Evolutionary conservation across 1,139 yeast species (phyloP), one percentile per base, ranked within the genome.

Genomic region (Meyerozyma guilliermondii): DNA sequence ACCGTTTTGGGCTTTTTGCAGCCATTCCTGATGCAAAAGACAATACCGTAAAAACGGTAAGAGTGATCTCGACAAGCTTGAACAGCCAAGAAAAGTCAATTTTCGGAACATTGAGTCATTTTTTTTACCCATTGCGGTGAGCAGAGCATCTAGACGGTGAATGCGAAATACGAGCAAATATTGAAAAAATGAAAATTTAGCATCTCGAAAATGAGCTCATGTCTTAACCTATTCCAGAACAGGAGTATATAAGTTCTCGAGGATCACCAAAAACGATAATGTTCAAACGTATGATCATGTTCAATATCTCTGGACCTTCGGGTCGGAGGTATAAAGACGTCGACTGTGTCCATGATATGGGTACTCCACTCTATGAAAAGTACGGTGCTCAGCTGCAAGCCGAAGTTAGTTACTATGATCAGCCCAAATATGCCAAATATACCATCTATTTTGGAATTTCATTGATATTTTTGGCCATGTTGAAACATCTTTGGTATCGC

Each of bases 371-470:
- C 33, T 76, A 64, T 44, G 50, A 44, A 47, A 50, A 41, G 17
- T 61, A 60, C 16, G 33, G 46, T 3, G 46, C 22, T 9, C 48
- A 46, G 26, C 75, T 77, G 49, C 80, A 74, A 49, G 56, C 56
- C 0, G 60, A 55, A 16, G 56, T 64, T 4, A 58, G 74, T 0
- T 79, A 77, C 76, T 59, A 57, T 1, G 48, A 50, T 18, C 74
- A 72, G 46, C 49, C 63, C 1, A 43, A 49, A 2, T 80, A 75
- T 53, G 81, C 74, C 0, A 62, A 66, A 34, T 72, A 68, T 47
- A 67, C 78, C 9, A 57, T 71, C 1, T 79, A 77, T 52, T 76
- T 71, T 52, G 75, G 60, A 1, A 62, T 62, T 17, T 71, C 63
- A 1, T 50, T 63, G 16, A 55, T 78, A 2, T 64, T 63, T 38